Base-by-base conservation (phyloP, 2,329 filamentous ascomycete genomes). In the Anthostomella pinea region DNA sequence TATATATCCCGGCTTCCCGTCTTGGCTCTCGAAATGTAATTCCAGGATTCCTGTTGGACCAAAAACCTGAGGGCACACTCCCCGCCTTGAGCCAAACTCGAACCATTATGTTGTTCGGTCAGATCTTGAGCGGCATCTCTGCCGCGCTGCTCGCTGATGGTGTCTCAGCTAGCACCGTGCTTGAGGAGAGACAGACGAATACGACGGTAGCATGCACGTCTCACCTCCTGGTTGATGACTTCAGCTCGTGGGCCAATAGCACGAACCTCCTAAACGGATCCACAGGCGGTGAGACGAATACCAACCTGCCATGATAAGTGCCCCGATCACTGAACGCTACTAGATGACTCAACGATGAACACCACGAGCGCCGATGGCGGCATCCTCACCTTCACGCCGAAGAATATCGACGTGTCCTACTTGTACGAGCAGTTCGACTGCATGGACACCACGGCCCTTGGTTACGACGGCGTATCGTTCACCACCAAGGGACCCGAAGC, bases 191-290 rank as follows among this genome's bases (percentile, higher is more conserved):
- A 49, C 40, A 44, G 29, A 42, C 42, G 14, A 33, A 33, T 14
- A 34, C 41, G 13, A 32, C 38, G 4, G 43, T 34, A 22, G 49
- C 41, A 33, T 64, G 61, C 27, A 49, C 38, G 1, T 45, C 48
- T 4, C 52, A 59, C 38, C 50, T 63, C 14, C 13, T 62, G 8
- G 53, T 63, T 28, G 59, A 64, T 32, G 57, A 64, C 44, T 58
- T 64, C 37, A 49, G 51, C 25, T 46, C 49, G 20, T 63, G 60
- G 55, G 26, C 36, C 10, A 32, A 25, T 4, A 52, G 53, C 23
- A 23, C 38, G 38, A 58, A 57, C 20, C 25, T 29, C 6, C 27
- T 58, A 2, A 13, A 44, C 4, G 54, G 52, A 6, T 51, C 52
- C 19, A 56, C 53, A 15, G 50, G 54, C 17, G 53, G 55, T 57